A percentile compares a stretch with the other conserved stretches of the same genome.
phyloP scores from a whole-genome alignment of 805 yeast genomes.

The Candida railenensis region DNA sequence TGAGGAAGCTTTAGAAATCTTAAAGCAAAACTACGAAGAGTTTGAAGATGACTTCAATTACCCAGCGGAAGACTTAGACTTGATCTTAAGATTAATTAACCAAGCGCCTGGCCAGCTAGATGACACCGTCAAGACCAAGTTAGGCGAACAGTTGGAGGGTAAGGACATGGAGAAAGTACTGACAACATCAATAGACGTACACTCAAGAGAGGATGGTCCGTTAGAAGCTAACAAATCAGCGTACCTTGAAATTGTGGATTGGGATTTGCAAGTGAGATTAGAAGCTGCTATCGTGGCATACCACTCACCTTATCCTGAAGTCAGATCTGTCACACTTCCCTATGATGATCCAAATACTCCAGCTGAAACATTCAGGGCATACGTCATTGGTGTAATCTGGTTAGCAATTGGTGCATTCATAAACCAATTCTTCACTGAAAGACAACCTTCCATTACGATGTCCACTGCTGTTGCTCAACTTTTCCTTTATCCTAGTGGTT shows the following conservation, averaged over 20 bases:
- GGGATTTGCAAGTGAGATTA: conserved; percentile 34
- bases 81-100: conserved; percentile 21
- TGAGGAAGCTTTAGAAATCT: conserved; percentile 39
- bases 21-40: conserved; percentile 37
- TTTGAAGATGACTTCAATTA: conserved; percentile 51
- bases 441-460: conserved; percentile 51
- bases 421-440: conserved; percentile 56
- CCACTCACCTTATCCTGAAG: conserved; percentile 65
- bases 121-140: not conserved
- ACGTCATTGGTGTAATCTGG: conserved; percentile 52
- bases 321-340: conserved; percentile 63
- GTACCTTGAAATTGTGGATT: conserved; percentile 12
- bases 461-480: conserved; percentile 45
- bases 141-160: not conserved
- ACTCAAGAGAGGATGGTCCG: conserved; percentile 13
- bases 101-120: not conserved
- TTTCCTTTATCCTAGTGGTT: conserved; percentile 46
- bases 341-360: conserved; percentile 50
- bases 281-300: conserved; percentile 43
- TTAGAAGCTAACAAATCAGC: not conserved
- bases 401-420: conserved; percentile 53
- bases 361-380: conserved; percentile 55
- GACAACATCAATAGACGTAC: conserved; percentile 4
- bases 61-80: conserved; percentile 34
- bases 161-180: not conserved